phyloP scores from a whole-genome alignment of 805 yeast genomes.

The Yarrowia keelungensis region DNA sequence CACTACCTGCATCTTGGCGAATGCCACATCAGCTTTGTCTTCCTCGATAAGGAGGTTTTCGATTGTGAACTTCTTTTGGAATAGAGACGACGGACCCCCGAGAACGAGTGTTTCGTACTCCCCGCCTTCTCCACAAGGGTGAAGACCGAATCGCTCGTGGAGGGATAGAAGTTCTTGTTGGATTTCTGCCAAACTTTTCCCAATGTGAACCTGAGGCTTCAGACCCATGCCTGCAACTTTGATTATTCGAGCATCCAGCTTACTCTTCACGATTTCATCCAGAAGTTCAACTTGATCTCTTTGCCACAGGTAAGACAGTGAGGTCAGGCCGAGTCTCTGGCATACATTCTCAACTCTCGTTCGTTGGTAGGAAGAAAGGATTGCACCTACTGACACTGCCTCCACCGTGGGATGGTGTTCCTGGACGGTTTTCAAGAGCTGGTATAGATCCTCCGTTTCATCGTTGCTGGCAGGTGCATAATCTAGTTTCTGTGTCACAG shows the following conservation, averaged over 20 bases:
- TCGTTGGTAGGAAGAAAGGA: constrained; percentile 92
- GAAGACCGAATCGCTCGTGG: constrained; percentile 76
- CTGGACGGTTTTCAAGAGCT: constrained; percentile 59
- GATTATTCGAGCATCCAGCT: constrained; percentile 78
- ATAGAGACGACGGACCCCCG: constrained; percentile 76
- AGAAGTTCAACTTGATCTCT: constrained; percentile 79
- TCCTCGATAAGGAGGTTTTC: constrained; percentile 33
- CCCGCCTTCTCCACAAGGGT: constrained; percentile 98
- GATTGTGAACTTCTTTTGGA: constrained; percentile 52
- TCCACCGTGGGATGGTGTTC: constrained; percentile 69
- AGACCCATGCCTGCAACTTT: constrained; percentile 96
- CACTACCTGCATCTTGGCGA: constrained; percentile 23
- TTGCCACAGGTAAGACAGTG: constrained; percentile 88
- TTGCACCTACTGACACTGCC: constrained; percentile 96
- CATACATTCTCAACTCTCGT: constrained; percentile 94
- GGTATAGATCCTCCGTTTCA: constrained; percentile 84
- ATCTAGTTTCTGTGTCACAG: constrained; percentile 71
- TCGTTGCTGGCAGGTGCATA: constrained; percentile 72
- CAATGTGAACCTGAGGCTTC: constrained; percentile 59
- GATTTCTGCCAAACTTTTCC: constrained; percentile 67
- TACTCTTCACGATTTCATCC: constrained; percentile 76
- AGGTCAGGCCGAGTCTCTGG: constrained; percentile 67
- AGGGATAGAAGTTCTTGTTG: constrained; percentile 62
- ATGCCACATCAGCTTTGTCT: constrained; percentile 41
- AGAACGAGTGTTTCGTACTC: constrained; percentile 94